phyloP scores from a whole-genome alignment of 176 grass and related monocot species.

The Puccinellia tenuiflora region DNA sequence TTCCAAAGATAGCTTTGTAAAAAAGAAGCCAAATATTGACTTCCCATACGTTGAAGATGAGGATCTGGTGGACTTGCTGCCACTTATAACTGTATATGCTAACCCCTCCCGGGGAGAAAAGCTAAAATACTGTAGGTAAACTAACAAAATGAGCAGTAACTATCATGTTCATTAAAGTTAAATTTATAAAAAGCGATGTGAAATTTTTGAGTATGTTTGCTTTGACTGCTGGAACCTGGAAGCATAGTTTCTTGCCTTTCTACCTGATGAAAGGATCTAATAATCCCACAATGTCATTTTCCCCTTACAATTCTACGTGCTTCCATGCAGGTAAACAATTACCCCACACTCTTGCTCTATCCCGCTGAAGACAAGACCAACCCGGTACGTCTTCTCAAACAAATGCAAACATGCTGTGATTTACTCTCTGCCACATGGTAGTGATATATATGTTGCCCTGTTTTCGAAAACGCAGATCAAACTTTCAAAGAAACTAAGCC shows the following conservation, averaged over 20 bases:
- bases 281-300: neutral
- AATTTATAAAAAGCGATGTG: neutral
- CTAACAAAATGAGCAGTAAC: neutral
- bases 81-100: neutral
- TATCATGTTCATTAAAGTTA: neutral
- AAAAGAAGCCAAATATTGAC: neutral
- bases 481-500: constrained; percentile 53
- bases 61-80: neutral
- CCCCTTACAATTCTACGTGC: neutral
- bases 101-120: neutral
- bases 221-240: constrained; percentile 1
- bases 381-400: constrained; percentile 31
- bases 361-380: constrained; percentile 55
- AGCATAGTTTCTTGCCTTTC: neutral
- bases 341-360: constrained; percentile 58
- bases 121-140: neutral
- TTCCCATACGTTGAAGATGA: neutral
- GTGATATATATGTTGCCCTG: neutral
- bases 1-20: neutral
- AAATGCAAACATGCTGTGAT: neutral
- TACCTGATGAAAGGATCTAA: neutral
- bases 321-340: constrained; percentile 53
- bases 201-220: neutral
- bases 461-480: constrained; percentile 45
- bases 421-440: neutral